phyloP scores from a whole-genome alignment of 1,284 basidiomycete species.

The Ustilago vetiveriae region DNA sequence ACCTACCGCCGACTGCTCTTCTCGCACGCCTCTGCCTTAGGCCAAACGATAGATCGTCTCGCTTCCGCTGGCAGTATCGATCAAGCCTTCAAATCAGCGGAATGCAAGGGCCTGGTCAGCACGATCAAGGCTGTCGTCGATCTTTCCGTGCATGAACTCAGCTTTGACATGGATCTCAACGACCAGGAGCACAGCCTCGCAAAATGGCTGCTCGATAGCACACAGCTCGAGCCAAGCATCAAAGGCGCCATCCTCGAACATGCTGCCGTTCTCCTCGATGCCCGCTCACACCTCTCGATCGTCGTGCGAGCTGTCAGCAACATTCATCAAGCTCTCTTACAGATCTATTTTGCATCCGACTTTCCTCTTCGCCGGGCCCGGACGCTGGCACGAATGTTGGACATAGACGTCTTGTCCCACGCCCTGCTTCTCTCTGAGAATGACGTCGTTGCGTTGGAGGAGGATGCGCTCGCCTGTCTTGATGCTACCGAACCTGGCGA shows the following conservation, averaged over 20 bases:
- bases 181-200: conserved; percentile 21
- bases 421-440: conserved; percentile 15
- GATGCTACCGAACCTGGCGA: conserved; percentile 2
- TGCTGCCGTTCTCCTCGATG: conserved; percentile 24
- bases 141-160: conserved; percentile 43
- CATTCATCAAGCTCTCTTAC: conserved; percentile 19
- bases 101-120: conserved; percentile 6
- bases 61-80: conserved; percentile 13
- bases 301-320: conserved; percentile 29
- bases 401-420: conserved; percentile 39
- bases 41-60: conserved; percentile 5
- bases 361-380: conserved; percentile 50
- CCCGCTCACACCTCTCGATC: conserved; percentile 42
- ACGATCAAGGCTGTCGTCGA: conserved; percentile 36
- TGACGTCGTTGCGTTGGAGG: conserved; percentile 8
- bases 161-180: conserved; percentile 18
- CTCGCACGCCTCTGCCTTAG: conserved; percentile 1
- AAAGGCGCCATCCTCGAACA: conserved; percentile 48
- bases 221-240: neutral
- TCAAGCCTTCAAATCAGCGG: conserved; percentile 19
- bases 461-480: conserved; percentile 27
- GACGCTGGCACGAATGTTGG: conserved; percentile 32
- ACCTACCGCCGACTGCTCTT: conserved; percentile 16
- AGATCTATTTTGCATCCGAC: conserved; percentile 12
- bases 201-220: conserved; percentile 12